Base-by-base conservation (phyloP, 2,329 filamentous ascomycete species). In the Aspergillus persii region DNA sequence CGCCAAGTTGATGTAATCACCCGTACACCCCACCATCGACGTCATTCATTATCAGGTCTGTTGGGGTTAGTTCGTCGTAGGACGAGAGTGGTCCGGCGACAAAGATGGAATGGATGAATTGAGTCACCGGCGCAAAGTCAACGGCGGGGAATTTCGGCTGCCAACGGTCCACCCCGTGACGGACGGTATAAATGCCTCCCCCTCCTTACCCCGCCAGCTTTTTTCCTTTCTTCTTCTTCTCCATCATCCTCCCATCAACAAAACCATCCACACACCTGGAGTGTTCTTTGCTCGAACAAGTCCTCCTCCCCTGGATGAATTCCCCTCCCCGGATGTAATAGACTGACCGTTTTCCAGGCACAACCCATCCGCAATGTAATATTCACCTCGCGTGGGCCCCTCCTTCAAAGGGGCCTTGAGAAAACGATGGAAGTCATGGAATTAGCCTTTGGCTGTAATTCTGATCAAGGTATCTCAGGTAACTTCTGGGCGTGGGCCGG, bases 401-500 rank as follows among this genome's bases (percentile, higher is more conserved):
- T 44, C 50, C 2, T 3, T 29, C 55, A 57, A 57, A 53, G 27
- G 18, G 36, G 11, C 41, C 36, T 26, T 36, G 26, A 18, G 18
- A 26, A 56, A 52, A 44, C 31, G 66, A 70, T 70, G 75, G 75
- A 75, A 77, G 74, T 67, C 70, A 75, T 77, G 73, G 63, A 66
- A 61, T 67, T 29, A 29, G 62, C 64, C 71, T 75, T 72, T 73
- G 67, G 73, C 71, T 77, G 74, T 73, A 68, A 73, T 55, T 68
- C 72, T 72, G 75, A 78, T 80, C 77, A 79, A 80, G 78, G 77
- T 80, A 79, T 77, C 73, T 75, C 74, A 75, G 71, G 74, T 75
- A 77, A 75, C 68, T 65, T 73, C 68, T 74, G 79, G 79, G 84
- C 84, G 84, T 88, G 85, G 83, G 84, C 85, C 85, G 85, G 85